Percentiles rank a stretch among this genome's conserved stretches.
These are phyloP conservation scores for Clavispora fructus DNA, from an alignment of 805 yeast species.

Conservation along the genomic window DNA sequence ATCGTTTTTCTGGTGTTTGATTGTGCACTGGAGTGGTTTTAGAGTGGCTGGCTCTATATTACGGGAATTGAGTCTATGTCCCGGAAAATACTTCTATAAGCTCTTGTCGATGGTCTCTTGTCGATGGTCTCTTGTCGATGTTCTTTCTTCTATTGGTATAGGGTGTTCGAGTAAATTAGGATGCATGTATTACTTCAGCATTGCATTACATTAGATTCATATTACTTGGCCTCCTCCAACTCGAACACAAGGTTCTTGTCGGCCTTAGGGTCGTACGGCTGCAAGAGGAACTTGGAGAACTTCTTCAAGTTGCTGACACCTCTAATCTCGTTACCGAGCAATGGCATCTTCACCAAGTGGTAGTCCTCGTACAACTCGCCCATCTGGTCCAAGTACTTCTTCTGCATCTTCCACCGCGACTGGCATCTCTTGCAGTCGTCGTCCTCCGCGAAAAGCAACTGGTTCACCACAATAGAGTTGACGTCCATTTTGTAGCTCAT, in stretches of 20 bases:
- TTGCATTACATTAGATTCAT: background rate
- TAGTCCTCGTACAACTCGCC: conserved; percentile 95
- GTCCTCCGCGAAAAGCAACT: conserved; percentile 79
- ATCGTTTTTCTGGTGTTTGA: too few relatives aligned
- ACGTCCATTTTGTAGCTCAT: conserved; percentile 95
- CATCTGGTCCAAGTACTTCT: conserved; percentile 91
- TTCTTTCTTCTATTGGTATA: too few relatives aligned
- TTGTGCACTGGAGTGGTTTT: too few relatives aligned
- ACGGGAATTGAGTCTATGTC: too few relatives aligned
- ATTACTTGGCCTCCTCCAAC: conserved; percentile 42
- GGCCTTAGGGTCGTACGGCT: conserved; percentile 68
- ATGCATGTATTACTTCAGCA: background rate
- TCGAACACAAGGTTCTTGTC: conserved; percentile 51
- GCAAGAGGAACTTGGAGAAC: conserved; percentile 75
- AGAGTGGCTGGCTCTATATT: too few relatives aligned
- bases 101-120: too few relatives aligned
- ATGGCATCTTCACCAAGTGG: conserved; percentile 92
- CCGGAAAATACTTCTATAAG: too few relatives aligned
- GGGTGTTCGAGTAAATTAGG: too few relatives aligned
- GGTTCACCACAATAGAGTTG: conserved; percentile 93
- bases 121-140: too few relatives aligned
- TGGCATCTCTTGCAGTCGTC: conserved; percentile 86
- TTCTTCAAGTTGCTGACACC: conserved; percentile 81
- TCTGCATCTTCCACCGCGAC: conserved; percentile 93
- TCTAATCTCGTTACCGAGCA: conserved; percentile 90